phyloP scores from a whole-genome alignment of 306 rosid genomes.

The Mimosa pudica region DNA sequence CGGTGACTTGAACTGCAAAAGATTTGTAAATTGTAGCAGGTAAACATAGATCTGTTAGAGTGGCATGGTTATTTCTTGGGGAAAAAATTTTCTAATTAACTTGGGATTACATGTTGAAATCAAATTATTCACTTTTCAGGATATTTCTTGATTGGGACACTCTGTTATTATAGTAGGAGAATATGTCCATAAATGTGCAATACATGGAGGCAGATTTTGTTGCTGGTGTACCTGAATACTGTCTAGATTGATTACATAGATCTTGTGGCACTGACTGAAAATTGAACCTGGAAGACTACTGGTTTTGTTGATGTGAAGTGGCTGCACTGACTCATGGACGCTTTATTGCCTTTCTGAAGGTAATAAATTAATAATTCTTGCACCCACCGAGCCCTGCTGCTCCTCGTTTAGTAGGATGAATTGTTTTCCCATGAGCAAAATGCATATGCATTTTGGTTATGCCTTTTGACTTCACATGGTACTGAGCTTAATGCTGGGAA shows the following conservation, averaged over 20 bases:
- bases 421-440: not conserved
- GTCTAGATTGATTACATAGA: not conserved
- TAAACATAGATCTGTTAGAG: conserved; percentile 21
- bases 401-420: not conserved
- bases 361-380: not conserved
- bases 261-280: not conserved
- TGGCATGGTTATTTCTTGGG: not conserved
- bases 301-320: not conserved
- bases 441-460: not conserved
- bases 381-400: not conserved
- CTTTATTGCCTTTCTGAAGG: not conserved
- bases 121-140: not conserved
- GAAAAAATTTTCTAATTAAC: not conserved
- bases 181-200: not conserved
- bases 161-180: not conserved
- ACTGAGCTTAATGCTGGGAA: not conserved
- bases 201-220: not conserved
- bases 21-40: conserved; percentile 30
- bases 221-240: not conserved
- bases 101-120: not conserved
- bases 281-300: not conserved
- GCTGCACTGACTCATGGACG: not conserved
- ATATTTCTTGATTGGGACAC: not conserved
- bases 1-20: conserved; percentile 22
- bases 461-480: not conserved